Percentiles rank a stretch among this genome's conserved stretches.
These are phyloP conservation scores for Fomes fomentarius DNA, from an alignment of 1,284 basidiomycete species.

Conservation along the genomic window DNA sequence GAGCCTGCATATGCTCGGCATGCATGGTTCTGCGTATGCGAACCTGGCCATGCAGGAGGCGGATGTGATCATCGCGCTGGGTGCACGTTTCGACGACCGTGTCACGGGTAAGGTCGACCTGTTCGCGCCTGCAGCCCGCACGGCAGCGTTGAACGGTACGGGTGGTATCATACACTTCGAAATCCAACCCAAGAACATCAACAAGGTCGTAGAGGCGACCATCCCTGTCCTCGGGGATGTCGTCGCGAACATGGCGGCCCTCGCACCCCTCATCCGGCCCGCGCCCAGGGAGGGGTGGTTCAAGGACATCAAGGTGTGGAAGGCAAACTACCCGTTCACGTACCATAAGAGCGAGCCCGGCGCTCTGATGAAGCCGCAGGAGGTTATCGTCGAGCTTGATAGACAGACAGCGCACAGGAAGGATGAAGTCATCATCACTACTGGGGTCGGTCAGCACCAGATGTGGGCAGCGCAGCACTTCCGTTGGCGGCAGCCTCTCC, in stretches of 20 bases:
- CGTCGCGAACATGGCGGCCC: slow-evolving; percentile 76
- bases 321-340: slow-evolving; percentile 89
- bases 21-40: slow-evolving; percentile 98
- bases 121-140: slow-evolving; percentile 90
- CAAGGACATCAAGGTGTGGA: slow-evolving; percentile 81
- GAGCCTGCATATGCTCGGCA: slow-evolving; percentile 97
- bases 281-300: slow-evolving; percentile 83
- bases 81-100: slow-evolving; percentile 97
- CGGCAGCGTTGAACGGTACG: slow-evolving; percentile 83
- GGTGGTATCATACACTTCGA: slow-evolving; percentile 99
- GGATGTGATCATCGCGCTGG: slow-evolving; percentile 96
- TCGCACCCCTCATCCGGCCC: slow-evolving; percentile 79
- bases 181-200: slow-evolving; percentile 98
- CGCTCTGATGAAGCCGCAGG: slow-evolving; percentile 91
- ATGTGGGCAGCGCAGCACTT: slow-evolving; percentile 99
- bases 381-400: slow-evolving; percentile 94
- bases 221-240: slow-evolving; percentile 96
- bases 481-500: slow-evolving; percentile 86
- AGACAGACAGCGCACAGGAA: slow-evolving; percentile 71
- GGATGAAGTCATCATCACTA: slow-evolving; percentile 87
- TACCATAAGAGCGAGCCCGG: slow-evolving; percentile 72
- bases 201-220: slow-evolving; percentile 96
- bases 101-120: slow-evolving; percentile 91
- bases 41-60: slow-evolving; percentile 98
- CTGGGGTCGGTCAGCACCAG: slow-evolving; percentile 98